Evolutionary conservation across 768 basidiomycete genomes (phyloP), one percentile per base, ranked within the genome.

Genomic region (Phanerochaete carnosa): DNA sequence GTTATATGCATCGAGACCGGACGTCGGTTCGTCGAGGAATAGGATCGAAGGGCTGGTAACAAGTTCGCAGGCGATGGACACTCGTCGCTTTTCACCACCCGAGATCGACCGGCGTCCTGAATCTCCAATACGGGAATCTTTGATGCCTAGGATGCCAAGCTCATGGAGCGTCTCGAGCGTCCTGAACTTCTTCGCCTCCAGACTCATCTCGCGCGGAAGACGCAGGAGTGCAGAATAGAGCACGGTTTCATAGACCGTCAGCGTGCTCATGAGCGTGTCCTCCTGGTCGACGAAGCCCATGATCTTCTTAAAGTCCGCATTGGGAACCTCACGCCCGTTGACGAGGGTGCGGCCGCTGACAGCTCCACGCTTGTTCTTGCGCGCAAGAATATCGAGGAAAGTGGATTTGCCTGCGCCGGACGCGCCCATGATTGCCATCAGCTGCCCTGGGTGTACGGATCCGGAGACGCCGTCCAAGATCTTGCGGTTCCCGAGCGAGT

Each of bases 281-380:
- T 98, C 97, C 74, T 99, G 97, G 70, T 99, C 96, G 46, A 99
- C 97, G 65, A 92, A 99, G 30, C 97, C 97, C 64, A 90, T 86
- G 5, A 98, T 89, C 35, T 86, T 84, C 71, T 86, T 88, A 79
- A 93, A 97, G 70, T 90, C 84, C 26, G 79, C 74, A 71, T 92
- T 80, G 46, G 78, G 77, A 26, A 96, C 88, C 61, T 82, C 81
- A 2, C 92, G 80, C 0, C 96, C 95, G 68, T 98, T 98, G 55
- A 98, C 87, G 22, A 93, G 82, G 37, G 88, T 89, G 29, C 80
- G 80, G 2, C 95, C 95, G 35, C 74, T 71, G 7, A 95, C 90
- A 1, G 67, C 59, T 0, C 97, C 97, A 15, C 88, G 81, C 77
- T 98, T 98, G 63, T 82, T 76, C 74, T 94, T 95, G 55, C 92